Evolutionary conservation across 2,329 filamentous ascomycete genomes (phyloP).

Genomic region (Diaporthe caulivora): DNA sequence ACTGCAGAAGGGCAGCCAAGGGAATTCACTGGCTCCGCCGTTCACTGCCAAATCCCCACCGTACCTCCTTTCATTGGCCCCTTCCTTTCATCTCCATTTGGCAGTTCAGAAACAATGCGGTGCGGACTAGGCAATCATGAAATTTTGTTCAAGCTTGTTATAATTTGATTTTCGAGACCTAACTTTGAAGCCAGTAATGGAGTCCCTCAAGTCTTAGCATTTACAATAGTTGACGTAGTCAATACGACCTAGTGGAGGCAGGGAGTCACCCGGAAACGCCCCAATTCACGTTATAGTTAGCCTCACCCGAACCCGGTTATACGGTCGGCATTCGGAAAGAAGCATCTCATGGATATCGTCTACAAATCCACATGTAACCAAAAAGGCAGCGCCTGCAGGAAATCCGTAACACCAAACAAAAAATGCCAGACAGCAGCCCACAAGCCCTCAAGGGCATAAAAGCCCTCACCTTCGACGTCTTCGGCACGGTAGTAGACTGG

Average conservation of each 20-base stretch:
- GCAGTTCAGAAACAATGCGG: neutral
- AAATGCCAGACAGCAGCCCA: slow-evolving; percentile 36
- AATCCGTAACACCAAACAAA: neutral
- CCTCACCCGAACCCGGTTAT: neutral
- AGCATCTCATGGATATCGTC: neutral
- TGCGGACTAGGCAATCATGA: neutral
- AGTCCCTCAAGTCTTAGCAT: neutral
- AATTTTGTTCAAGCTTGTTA: too few relatives aligned
- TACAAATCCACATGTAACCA: neutral
- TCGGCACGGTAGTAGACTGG: slow-evolving; percentile 87
- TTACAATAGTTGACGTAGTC: slow-evolving; percentile 11
- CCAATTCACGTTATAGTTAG: neutral
- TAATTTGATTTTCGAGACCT: neutral
- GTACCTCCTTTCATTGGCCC: too few relatives aligned
- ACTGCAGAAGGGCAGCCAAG: too few relatives aligned
- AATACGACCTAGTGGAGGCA: neutral
- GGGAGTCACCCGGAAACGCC: neutral
- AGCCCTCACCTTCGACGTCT: slow-evolving; percentile 80
- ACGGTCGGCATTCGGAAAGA: neutral
- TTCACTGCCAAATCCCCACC: too few relatives aligned
- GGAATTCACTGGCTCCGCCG: too few relatives aligned
- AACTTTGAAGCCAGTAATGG: neutral
- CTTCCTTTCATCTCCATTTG: too few relatives aligned
- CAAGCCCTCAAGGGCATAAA: slow-evolving; percentile 52
- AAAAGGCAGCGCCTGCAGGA: neutral